These are phyloP conservation scores for Fremontodendron californicum DNA, from an alignment of 345 rosid species.

Conservation along the genomic window DNA sequence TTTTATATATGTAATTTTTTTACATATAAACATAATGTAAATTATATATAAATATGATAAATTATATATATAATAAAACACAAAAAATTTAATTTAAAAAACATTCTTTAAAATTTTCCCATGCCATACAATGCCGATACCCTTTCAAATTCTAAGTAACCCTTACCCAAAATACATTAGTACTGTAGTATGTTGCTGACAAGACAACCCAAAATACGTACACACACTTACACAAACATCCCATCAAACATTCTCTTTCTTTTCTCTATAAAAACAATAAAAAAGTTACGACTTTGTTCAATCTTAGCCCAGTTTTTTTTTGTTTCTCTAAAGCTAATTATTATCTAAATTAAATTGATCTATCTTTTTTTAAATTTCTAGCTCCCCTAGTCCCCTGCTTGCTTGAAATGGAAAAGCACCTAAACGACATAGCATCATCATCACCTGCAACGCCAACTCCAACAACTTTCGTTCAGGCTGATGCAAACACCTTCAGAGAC, in stretches of 20 bases:
- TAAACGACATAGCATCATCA: not conserved
- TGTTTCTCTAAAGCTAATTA: not conserved
- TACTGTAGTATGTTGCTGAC: too few relatives aligned
- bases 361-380: not conserved
- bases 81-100: too few relatives aligned
- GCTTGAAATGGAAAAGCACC: conserved; percentile 21
- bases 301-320: not conserved
- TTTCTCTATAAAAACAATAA: not conserved
- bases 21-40: too few relatives aligned
- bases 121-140: too few relatives aligned
- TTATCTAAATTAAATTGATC: not conserved
- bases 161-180: too few relatives aligned
- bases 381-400: too few relatives aligned
- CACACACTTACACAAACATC: not conserved
- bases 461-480: conserved; percentile 49
- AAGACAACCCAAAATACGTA: not conserved
- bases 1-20: too few relatives aligned
- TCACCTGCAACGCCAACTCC: conserved; percentile 24
- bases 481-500: conserved; percentile 38
- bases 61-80: too few relatives aligned
- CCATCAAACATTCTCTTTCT: not conserved
- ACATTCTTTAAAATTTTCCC: too few relatives aligned
- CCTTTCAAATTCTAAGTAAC: too few relatives aligned
- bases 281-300: not conserved
- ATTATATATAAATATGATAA: too few relatives aligned